Evolutionary conservation across 1,284 basidiomycete species (phyloP).

Genomic region (Rhodotorula sp.): DNA sequence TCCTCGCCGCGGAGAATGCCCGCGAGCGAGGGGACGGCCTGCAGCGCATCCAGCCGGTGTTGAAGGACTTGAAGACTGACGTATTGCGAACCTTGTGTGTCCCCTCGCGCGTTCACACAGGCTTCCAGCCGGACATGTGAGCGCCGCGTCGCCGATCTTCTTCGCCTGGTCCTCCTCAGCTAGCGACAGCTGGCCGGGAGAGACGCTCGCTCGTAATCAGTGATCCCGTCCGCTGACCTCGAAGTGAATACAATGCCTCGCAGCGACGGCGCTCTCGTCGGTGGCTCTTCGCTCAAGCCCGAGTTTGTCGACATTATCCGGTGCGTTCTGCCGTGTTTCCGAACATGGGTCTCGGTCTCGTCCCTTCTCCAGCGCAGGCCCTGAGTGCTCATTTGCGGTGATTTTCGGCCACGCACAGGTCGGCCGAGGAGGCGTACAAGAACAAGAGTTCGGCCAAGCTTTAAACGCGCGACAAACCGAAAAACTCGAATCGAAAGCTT

Average conservation of each 20-base stretch:
- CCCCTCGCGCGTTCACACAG: too few relatives aligned
- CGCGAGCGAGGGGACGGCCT: too few relatives aligned
- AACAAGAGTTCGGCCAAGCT: neutral
- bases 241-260: neutral
- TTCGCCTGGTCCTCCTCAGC: neutral
- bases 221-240: neutral
- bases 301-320: conserved; percentile 69
- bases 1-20: too few relatives aligned
- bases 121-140: conserved; percentile 74
- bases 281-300: conserved; percentile 83
- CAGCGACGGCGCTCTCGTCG: conserved; percentile 93
- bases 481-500: neutral
- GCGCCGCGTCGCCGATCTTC: conserved; percentile 77
- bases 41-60: too few relatives aligned
- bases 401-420: neutral
- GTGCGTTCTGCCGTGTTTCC: neutral
- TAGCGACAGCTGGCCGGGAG: too few relatives aligned
- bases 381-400: neutral
- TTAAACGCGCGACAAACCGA: neutral
- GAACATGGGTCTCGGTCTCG: neutral
- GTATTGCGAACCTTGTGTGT: too few relatives aligned
- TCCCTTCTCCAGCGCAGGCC: neutral
- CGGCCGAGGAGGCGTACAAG: conserved; percentile 2
- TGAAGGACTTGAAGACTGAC: too few relatives aligned
- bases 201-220: too few relatives aligned